Evolutionary conservation across 2,329 filamentous ascomycete species (phyloP).

Genomic region (Penicillium sp.): DNA sequence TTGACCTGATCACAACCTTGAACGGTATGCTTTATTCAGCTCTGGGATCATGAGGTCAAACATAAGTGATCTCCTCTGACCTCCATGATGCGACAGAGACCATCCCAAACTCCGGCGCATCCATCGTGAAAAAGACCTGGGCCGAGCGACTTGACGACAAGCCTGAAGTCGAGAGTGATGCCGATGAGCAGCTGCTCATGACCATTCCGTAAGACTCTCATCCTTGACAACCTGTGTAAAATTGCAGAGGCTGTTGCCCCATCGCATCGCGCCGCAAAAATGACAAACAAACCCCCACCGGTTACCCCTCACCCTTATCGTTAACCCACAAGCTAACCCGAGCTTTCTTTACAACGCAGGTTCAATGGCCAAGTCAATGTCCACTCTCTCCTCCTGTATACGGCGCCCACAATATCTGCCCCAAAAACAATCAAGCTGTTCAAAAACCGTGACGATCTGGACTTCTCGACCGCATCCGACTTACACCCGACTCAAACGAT

Average conservation of each 20-base stretch:
- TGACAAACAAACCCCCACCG: conserved; percentile 21
- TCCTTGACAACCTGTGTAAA: background rate
- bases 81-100: conserved; percentile 48
- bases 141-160: conserved; percentile 67
- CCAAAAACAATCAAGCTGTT: conserved; percentile 84
- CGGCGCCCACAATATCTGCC: conserved; percentile 66
- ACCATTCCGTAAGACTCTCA: conserved; percentile 69
- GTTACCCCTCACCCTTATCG: conserved; percentile 25
- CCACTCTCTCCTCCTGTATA: conserved; percentile 82
- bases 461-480: conserved; percentile 75
- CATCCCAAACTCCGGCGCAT: conserved; percentile 64
- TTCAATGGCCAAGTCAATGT: conserved; percentile 94
- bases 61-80: background rate
- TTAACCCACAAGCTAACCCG: conserved; percentile 4
- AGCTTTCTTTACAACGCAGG: conserved; percentile 56
- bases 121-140: conserved; percentile 89
- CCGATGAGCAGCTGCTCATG: conserved; percentile 92
- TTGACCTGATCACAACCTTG: conserved; percentile 77
- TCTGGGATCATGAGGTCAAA: background rate
- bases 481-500: conserved; percentile 70
- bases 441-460: conserved; percentile 81
- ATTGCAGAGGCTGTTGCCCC: background rate
- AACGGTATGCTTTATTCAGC: conserved; percentile 60
- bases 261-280: background rate
- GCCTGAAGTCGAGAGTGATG: conserved; percentile 79